Base-by-base conservation (phyloP, 768 basidiomycete genomes). In the Tricholoma hemisulphureum region DNA sequence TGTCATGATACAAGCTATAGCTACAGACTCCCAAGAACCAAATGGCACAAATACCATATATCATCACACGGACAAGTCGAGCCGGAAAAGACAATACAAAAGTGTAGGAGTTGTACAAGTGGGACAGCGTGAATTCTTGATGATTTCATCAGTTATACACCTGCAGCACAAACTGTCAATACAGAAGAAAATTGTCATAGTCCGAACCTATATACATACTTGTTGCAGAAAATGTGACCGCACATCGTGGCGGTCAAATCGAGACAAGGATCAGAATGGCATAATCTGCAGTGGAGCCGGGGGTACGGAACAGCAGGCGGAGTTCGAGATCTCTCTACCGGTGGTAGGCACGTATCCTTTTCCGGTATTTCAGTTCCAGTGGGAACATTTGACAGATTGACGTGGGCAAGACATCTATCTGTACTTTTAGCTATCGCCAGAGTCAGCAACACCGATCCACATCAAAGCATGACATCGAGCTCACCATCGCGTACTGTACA, bases 191-290 rank as follows among this genome's bases (percentile, higher is more conserved):
- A 20, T n/a, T n/a, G n/a, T n/a, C n/a, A 24, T 18, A 24, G 24
- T 43, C 18, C 37, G 21, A 24, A 31, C 35, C 41, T 20, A 4
- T 39, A 62, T 50, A 60, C 80, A 21, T 56, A 84, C 85, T 74
- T 57, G 55, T 82, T 76, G 62, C 85, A 87, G 60, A 87, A 87
- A 16, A 87, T 62, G 59, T 87, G 85, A 3, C 85, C 85, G 62
- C 85, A 87, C 68, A 83, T 80, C 4, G 82, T 85, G 20, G 79
- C 84, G 2, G 82, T 85, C 45, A 79, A 76, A 57, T 84, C 77
- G 32, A 78, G 75, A 53, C 81, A 83, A 1, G 77, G 75, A 53
- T 84, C 77, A 23, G 70, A 65, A 5, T 73, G 69, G 60, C 84
- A 86, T 1, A 76, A 67, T 24, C 85, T 77, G 56, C 83, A 86